Evolutionary conservation across 1,284 basidiomycete genomes (phyloP), one percentile per base, ranked within the genome.

Genomic region (Microbotryum saponariae): DNA sequence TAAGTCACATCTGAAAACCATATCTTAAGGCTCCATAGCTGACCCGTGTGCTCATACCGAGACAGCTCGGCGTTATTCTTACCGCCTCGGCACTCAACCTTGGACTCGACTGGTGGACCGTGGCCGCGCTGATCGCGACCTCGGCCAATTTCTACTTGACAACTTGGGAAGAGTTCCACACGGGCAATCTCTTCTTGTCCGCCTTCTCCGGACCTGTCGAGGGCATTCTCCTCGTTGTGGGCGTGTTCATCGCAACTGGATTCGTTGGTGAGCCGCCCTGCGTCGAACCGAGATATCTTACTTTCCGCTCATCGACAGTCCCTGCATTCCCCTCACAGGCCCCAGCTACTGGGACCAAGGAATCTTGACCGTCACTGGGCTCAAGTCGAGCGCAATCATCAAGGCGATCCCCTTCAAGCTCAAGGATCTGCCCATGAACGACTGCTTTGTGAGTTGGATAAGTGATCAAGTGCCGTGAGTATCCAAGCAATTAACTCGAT

Each of bases 121-220:
- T 97, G 27, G 83, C 87, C 1, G 87, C 87, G 0, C 87, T 94
- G 74, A 80, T 88, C 12, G 89, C 88, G 0, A 88, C 91, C 0
- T 81, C 96, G 20, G 87, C 88, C 66, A 97, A 91, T 77, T 98
- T 98, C 74, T 97, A 97, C 76, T 80, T 97, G 18, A 76, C 90
- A 1, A 96, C 92, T 5, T 97, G 94, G 94, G 94, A 98, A 74
- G 94, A 98, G 76, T 94, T 89, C 73, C 88, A 98, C 75, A 98
- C 94, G 2, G 88, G 88, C 20, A 85, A 86, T 65, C 79, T 97
- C 7, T 96, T 85, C 78, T 84, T 96, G 20, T 90, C 90, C n/a
- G 84, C 86, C 31, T 97, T 96, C 76, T 94, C 90, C 10, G 94
- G 94, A 0, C 94, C 94, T 0, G 90, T 97, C 2, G 94, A 97